phyloP scores from a whole-genome alignment of 371 early-diverging fungal species.

The Chytridium lagenaria region DNA sequence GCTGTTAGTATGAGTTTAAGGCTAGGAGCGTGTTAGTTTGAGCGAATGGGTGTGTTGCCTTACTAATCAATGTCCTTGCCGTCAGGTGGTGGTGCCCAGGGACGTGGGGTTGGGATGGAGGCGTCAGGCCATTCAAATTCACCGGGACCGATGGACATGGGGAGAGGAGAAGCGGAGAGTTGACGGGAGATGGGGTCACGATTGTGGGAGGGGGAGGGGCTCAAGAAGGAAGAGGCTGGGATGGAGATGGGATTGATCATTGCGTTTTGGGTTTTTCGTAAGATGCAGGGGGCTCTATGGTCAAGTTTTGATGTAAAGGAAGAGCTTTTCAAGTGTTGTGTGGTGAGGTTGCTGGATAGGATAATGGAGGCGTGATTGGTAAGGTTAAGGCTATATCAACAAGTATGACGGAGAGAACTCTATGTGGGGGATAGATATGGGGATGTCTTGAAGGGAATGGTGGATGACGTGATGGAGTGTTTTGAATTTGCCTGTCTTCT shows the following conservation, averaged over 20 bases:
- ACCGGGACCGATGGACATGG: background rate
- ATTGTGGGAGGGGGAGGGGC: background rate
- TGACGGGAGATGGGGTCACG: background rate
- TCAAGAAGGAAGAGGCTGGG: background rate
- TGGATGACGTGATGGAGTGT: too few relatives aligned
- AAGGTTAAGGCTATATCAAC: too few relatives aligned
- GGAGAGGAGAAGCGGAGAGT: background rate
- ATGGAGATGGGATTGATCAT: background rate
- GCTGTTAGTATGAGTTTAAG: constrained; percentile 48
- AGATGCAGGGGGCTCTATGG: too few relatives aligned
- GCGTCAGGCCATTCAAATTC: constrained; percentile 29
- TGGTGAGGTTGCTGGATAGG: too few relatives aligned
- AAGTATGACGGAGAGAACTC: too few relatives aligned
- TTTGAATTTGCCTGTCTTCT: too few relatives aligned
- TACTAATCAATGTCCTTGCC: constrained; percentile 32
- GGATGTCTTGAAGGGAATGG: too few relatives aligned
- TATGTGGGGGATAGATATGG: too few relatives aligned
- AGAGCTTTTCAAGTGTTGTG: too few relatives aligned
- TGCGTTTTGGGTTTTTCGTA: background rate
- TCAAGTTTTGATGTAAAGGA: too few relatives aligned
- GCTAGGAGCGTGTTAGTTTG: background rate
- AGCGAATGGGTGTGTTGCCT: background rate
- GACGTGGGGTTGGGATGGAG: constrained; percentile 22
- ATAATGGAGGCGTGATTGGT: too few relatives aligned
- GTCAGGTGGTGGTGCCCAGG: constrained; percentile 6